Conservation (phyloP, 1,284 basidiomycete species). For the Ustilago hordei region DNA sequence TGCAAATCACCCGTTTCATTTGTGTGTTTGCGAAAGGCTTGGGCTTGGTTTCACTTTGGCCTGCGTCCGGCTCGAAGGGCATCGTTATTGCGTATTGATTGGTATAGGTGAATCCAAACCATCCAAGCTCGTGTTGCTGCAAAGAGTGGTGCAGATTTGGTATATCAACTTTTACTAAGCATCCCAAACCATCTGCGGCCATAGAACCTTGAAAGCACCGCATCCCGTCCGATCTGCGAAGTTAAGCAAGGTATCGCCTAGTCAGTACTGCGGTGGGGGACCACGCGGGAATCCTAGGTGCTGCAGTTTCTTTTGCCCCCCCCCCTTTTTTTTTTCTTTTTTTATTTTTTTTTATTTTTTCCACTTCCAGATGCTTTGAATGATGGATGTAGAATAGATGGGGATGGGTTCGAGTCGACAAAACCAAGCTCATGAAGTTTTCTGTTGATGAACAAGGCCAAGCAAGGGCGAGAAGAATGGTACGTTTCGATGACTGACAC, state of each 20-base stretch:
- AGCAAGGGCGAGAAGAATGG: not conserved
- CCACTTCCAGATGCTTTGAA: too few relatives aligned
- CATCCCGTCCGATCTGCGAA: conserved; percentile 84
- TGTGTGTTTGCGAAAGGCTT: not conserved
- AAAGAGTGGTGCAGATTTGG: too few relatives aligned
- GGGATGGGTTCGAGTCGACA: too few relatives aligned
- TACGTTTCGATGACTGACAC: not conserved
- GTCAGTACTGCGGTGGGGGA: conserved; percentile 87
- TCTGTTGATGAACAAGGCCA: not conserved
- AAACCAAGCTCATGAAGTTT: too few relatives aligned
- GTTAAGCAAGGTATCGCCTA: conserved; percentile 82
- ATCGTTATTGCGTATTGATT: too few relatives aligned
- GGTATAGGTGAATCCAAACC: too few relatives aligned
- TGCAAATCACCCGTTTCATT: conserved; percentile 23
- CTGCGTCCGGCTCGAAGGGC: too few relatives aligned
- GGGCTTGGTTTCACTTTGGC: not conserved
- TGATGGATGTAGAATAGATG: too few relatives aligned
- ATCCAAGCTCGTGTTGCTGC: too few relatives aligned
- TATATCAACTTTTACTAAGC: too few relatives aligned
- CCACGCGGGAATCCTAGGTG: conserved; percentile 84
- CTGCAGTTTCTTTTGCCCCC: conserved; percentile 74
- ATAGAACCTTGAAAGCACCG: conserved; percentile 83
- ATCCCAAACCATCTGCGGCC: conserved; percentile 74
- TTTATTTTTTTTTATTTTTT: too few relatives aligned
- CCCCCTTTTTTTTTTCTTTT: too few relatives aligned